Percentiles rank a stretch among this genome's conserved stretches.
Evolutionary conservation across 75 land plant species (phyloP).

Genomic region (Ceratopteris richardii): DNA sequence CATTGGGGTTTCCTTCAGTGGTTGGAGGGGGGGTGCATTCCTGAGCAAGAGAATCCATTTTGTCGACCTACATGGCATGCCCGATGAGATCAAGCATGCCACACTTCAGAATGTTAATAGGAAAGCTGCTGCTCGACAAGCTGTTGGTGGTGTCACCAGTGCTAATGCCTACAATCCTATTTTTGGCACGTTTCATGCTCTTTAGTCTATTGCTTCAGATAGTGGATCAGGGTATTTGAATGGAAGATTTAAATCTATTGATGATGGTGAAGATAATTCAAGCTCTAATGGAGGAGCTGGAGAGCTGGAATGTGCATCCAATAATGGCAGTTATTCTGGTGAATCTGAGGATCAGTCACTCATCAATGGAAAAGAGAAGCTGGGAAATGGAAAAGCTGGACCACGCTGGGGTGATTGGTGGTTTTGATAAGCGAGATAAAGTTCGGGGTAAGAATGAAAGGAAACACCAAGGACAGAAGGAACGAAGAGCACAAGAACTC

Average conservation of each 20-base stretch:
- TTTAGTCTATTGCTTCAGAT: conserved; percentile 35
- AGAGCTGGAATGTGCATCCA: conserved; percentile 67
- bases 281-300: conserved; percentile 7
- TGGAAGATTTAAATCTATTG: conserved; percentile 43
- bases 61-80: too few species aligned
- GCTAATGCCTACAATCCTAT: conserved; percentile 63
- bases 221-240: conserved; percentile 19
- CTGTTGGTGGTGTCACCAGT: conserved; percentile 21
- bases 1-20: too few species aligned
- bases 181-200: conserved; percentile 59
- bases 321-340: conserved; percentile 73
- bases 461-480: conserved; percentile 93
- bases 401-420: conserved; percentile 40
- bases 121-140: conserved; percentile 36
- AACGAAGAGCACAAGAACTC: conserved; percentile 76
- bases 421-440: conserved; percentile 71
- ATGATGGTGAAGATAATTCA: conserved; percentile 47
- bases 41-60: too few species aligned
- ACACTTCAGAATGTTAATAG: too few species aligned
- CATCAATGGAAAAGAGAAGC: conserved; percentile 23
- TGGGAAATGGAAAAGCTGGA: too few species aligned
- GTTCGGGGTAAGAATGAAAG: conserved; percentile 79
- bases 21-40: too few species aligned
- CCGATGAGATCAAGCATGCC: too few species aligned
- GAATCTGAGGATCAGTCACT: conserved; percentile 70